Conservation (phyloP, 208 protist species). For the Porcisia deanei region DNA sequence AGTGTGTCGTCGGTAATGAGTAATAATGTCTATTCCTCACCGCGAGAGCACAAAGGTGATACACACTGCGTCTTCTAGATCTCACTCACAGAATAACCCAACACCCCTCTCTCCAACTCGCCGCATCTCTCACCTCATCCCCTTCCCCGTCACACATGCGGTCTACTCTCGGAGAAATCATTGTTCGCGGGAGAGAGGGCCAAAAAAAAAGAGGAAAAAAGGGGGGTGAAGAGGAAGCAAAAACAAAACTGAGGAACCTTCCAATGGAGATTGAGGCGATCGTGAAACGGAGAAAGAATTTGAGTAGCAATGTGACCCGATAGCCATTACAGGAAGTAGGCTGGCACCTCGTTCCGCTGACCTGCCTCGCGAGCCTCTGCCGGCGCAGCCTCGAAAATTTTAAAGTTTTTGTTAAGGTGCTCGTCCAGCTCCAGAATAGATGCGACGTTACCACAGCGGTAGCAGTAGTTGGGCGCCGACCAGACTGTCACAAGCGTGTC, state of each 20-base stretch:
- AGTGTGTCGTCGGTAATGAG: not conserved
- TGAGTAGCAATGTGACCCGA: not conserved
- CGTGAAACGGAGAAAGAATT: not conserved
- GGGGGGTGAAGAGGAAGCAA: not conserved
- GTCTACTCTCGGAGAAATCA: not conserved
- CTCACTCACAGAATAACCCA: not conserved
- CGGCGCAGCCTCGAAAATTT: constrained; percentile 99
- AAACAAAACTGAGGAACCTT: not conserved
- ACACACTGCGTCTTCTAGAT: not conserved
- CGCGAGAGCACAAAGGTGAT: not conserved
- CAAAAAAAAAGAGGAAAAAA: not conserved
- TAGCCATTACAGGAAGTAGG: constrained; percentile 74
- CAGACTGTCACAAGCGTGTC: constrained; percentile 96
- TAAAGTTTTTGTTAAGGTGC: constrained; percentile 97
- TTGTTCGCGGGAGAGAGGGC: not conserved
- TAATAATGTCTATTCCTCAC: not conserved
- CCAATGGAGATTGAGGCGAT: not conserved
- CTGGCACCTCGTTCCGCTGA: constrained; percentile 67
- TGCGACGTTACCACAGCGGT: constrained; percentile 98
- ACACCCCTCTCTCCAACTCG: not conserved
- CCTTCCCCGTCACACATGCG: not conserved
- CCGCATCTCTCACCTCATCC: not conserved
- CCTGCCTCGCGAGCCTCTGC: constrained; percentile 86
- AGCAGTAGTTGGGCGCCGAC: constrained; percentile 97
- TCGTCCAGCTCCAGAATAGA: constrained; percentile 98